Percentiles rank a stretch among this genome's conserved stretches.
Conservation (phyloP, 2,329 filamentous ascomycete species). For the Botrytis fabae region DNA sequence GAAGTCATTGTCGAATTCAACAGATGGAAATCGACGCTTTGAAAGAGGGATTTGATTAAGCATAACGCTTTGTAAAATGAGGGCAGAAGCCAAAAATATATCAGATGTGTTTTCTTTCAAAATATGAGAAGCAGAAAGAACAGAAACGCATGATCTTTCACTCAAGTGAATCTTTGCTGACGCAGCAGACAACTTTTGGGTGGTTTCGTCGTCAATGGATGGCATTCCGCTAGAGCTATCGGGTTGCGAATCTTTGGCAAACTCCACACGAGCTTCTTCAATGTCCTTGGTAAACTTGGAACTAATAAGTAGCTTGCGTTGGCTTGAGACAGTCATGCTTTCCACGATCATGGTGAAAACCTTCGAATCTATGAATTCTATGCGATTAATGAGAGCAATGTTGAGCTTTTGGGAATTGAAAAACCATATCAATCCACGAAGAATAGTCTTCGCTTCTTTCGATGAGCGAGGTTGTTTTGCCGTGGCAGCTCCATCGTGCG, state of each 20-base stretch:
- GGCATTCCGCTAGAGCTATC: neutral
- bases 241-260: constrained; percentile 22
- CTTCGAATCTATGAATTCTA: constrained; percentile 58
- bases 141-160: constrained; percentile 41
- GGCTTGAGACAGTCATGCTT: constrained; percentile 31
- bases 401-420: constrained; percentile 59
- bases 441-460: constrained; percentile 33
- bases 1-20: constrained; percentile 40
- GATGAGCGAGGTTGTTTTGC: constrained; percentile 3
- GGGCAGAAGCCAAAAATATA: constrained; percentile 41
- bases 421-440: constrained; percentile 52
- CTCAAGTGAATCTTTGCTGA: constrained; percentile 37
- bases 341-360: constrained; percentile 53
- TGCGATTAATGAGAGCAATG: constrained; percentile 61
- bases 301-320: constrained; percentile 27
- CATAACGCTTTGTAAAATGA: constrained; percentile 47
- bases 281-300: constrained; percentile 27
- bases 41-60: constrained; percentile 46
- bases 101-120: constrained; percentile 37
- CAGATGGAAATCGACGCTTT: constrained; percentile 42
- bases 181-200: constrained; percentile 28
- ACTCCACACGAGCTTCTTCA: constrained; percentile 21
- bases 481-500: constrained; percentile 56
- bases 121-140: constrained; percentile 39
- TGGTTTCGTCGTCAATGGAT: constrained; percentile 21